These are phyloP conservation scores for Candida ortonii DNA, from an alignment of 805 yeast genomes.

Conservation along the genomic window DNA sequence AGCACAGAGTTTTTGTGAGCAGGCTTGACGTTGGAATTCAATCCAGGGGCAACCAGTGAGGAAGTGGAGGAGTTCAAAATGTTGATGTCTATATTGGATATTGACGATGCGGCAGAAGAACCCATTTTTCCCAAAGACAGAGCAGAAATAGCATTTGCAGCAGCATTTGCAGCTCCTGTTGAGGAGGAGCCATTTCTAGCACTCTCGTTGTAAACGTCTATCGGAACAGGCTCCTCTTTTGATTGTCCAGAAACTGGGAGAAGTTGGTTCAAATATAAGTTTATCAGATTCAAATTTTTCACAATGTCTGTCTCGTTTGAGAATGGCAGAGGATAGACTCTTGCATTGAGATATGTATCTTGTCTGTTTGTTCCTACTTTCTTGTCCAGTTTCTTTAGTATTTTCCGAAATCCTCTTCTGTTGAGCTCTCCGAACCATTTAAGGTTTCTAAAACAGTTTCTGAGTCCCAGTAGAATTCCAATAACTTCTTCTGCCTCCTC, in stretches of 20 bases:
- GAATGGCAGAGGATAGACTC: conserved; percentile 73
- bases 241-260: conserved; percentile 38
- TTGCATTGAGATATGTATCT: conserved; percentile 55
- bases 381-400: conserved; percentile 87
- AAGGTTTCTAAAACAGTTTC: conserved; percentile 73
- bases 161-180: neutral
- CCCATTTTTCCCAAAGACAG: conserved; percentile 3
- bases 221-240: conserved; percentile 15
- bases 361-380: conserved; percentile 63
- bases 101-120: conserved; percentile 23
- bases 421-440: conserved; percentile 95
- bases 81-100: conserved; percentile 23
- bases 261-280: conserved; percentile 49
- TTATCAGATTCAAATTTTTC: conserved; percentile 50
- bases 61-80: conserved; percentile 16
- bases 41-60: conserved; percentile 27
- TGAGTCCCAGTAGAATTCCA: conserved; percentile 68
- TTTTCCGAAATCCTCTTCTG: conserved; percentile 84
- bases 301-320: conserved; percentile 66
- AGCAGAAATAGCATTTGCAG: conserved; percentile 1
- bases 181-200: neutral
- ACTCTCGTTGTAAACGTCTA: conserved; percentile 17
- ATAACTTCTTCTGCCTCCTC: conserved; percentile 63
- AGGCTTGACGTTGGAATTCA: conserved; percentile 5
- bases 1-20: conserved; percentile 16